Evolutionary conservation across 2,329 filamentous ascomycete species (phyloP), one percentile per base, ranked within the genome.

Genomic region (Apiospora sp.): DNA sequence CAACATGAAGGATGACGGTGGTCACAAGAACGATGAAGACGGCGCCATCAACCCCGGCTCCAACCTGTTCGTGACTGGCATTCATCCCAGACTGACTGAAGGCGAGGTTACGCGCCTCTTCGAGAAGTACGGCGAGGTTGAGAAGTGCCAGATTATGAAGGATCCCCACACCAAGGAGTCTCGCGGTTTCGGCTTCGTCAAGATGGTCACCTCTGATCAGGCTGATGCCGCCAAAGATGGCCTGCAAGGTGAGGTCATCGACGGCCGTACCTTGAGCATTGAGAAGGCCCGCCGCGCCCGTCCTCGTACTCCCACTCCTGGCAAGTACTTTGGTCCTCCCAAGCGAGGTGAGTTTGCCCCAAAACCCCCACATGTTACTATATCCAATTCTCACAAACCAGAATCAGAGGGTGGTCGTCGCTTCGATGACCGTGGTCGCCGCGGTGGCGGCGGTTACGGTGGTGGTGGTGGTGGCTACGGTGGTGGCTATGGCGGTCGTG

Each of bases 111-210:
- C 93, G 71, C 95, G 95, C 83, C 92, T 99, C 77, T 99, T 99
- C 81, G 95, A 98, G 86, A 99, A 98, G 86, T 98, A 98, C 80
- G 96, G 96, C 78, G 95, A 98, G 82, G 96, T 99, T 70, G 96
- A 98, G 86, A 98, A 97, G 86, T 98, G 96, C 87, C 97, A 98
- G 84, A 99, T 99, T 86, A 99, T 99, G 96, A 92, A 96, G 81
- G 96, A 99, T 82, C 96, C 96, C 75, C 96, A 99, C 85, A 97
- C 94, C 80, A 97, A 98, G 86, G 96, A 99, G 85, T 98, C 96
- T 78, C 96, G 96, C 84, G 96, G 96, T 77, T 99, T 99, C 77
- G 96, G 96, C 72, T 99, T 99, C 86, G 96, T 99, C 83, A 98
- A 99, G 88, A 98, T 99, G 96, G 92, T 95, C 74, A 97, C 94